A percentile compares a stretch with the other conserved stretches of the same genome.
phyloP scores from a whole-genome alignment of 768 basidiomycete genomes.

The Hydnomerulius pinastri region DNA sequence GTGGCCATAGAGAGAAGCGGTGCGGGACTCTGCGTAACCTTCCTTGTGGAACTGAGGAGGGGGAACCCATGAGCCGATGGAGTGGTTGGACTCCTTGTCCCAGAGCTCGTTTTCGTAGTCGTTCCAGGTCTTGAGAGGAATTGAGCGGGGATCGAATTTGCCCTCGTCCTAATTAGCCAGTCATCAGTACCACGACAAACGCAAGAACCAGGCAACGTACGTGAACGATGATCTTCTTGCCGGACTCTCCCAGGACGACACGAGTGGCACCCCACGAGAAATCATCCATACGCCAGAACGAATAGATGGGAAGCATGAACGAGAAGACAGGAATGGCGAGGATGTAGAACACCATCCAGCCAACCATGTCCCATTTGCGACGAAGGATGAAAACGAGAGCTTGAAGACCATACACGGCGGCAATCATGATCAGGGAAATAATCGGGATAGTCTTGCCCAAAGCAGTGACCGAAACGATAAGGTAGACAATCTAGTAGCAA shows the following conservation, averaged over 20 bases:
- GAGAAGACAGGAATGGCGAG: slow-evolving; percentile 92
- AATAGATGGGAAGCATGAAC: slow-evolving; percentile 89
- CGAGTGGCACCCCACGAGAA: slow-evolving; percentile 96
- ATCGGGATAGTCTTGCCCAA: slow-evolving; percentile 69
- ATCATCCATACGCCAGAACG: slow-evolving; percentile 98
- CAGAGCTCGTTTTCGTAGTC: slow-evolving; percentile 97
- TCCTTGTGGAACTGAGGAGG: slow-evolving; percentile 70
- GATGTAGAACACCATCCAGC: slow-evolving; percentile 97
- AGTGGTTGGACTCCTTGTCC: slow-evolving; percentile 97
- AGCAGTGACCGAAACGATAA: slow-evolving; percentile 78
- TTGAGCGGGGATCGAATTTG: slow-evolving; percentile 90
- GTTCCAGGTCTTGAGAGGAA: slow-evolving; percentile 96
- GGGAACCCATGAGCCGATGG: slow-evolving; percentile 91
- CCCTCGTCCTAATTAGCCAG: slow-evolving; percentile 77
- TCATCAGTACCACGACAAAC: slow-evolving; percentile 8
- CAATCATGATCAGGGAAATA: slow-evolving; percentile 89
- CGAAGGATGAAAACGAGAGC: slow-evolving; percentile 89
- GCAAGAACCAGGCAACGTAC: slow-evolving; percentile 46
- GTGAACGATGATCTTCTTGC: slow-evolving; percentile 95
- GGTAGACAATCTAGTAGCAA: slow-evolving; percentile 70
- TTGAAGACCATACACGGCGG: slow-evolving; percentile 92
- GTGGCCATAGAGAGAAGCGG: slow-evolving; percentile 82
- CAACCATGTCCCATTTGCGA: slow-evolving; percentile 98
- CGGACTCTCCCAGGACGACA: slow-evolving; percentile 90
- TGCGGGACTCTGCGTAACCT: slow-evolving; percentile 75